Base-by-base conservation (phyloP, 2,329 filamentous ascomycete species). In the Aspergillus japonicus region DNA sequence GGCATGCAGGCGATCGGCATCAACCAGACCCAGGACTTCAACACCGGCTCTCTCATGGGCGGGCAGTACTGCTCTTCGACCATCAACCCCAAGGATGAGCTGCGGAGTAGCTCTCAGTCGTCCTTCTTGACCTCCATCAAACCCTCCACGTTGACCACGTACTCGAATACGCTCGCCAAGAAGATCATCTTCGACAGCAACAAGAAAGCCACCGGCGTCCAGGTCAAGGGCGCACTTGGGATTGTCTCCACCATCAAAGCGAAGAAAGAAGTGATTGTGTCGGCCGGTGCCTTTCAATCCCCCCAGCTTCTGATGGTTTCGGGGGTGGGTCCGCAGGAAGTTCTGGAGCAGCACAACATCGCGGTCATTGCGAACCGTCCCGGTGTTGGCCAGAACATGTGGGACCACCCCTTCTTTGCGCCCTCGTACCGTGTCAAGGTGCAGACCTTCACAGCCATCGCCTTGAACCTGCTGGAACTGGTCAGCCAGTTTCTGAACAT, bases 231-330 rank as follows among this genome's bases (percentile, higher is more conserved):
- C 4, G 5, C 19, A 8, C 23, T 60, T 4, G 64, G 64, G 14
- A 65, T 62, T 8, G 57, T 50, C 0, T 54, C 62, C 7, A 80
- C 69, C 35, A 77, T 85, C 59, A 73, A 73, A 2, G 82, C 83
- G 21, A 79, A 75, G 16, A 76, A 76, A 31, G 84, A 86, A 63
- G 77, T 79, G 5, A 77, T 80, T 44, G 60, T 87, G 8, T 77
- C 81, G 0, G 81, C 79, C 0, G 85, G 84, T 3, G 75, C 78
- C 4, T 83, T 82, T 65, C 82, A 85, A 63, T 82, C 80, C 16
- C 64, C 64, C 0, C 64, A 66, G 51, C 54, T 66, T 1, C 73
- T 85, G 8, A 82, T 83, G 73, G 75, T 83, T 2, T 82, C 80
- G 19, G 83, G 83, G 1, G 69, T 80, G 53, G 82, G 82, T 0